Conservation (phyloP, 2,329 filamentous ascomycete genomes). For the Cladosporium sp. region DNA sequence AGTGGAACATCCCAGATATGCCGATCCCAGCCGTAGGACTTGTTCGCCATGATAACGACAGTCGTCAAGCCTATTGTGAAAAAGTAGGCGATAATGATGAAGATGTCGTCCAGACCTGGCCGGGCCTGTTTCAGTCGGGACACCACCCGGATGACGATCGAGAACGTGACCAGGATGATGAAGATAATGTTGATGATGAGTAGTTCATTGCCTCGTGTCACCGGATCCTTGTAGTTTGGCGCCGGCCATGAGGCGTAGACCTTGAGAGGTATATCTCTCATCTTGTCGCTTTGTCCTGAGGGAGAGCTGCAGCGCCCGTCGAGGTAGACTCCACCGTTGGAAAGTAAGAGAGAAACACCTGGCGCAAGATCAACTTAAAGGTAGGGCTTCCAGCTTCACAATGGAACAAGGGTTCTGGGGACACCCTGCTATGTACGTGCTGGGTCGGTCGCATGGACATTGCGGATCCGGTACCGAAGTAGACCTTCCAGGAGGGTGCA, state of each 20-base stretch:
- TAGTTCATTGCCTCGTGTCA: conserved; percentile 43
- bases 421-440: background rate
- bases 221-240: conserved; percentile 47
- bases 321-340: background rate
- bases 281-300: background rate
- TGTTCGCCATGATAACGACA: conserved; percentile 46
- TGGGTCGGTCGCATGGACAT: background rate
- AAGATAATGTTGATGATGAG: conserved; percentile 45
- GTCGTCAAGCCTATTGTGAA: conserved; percentile 43
- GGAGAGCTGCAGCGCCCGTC: background rate
- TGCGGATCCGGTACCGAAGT: background rate
- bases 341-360: background rate
- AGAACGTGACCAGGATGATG: conserved; percentile 40
- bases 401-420: conserved; percentile 6
- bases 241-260: conserved; percentile 43
- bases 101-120: conserved; percentile 47
- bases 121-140: conserved; percentile 45
- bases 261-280: conserved; percentile 28
- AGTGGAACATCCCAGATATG: conserved; percentile 48
- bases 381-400: background rate
- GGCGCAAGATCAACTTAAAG: background rate
- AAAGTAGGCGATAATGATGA: conserved; percentile 45
- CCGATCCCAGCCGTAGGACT: conserved; percentile 45
- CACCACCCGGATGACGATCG: conserved; percentile 44
- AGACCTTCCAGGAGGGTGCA: background rate